Evolutionary conservation across 805 yeast species (phyloP), one percentile per base, ranked within the genome.

Genomic region (Lachancea lanzarotensis): DNA sequence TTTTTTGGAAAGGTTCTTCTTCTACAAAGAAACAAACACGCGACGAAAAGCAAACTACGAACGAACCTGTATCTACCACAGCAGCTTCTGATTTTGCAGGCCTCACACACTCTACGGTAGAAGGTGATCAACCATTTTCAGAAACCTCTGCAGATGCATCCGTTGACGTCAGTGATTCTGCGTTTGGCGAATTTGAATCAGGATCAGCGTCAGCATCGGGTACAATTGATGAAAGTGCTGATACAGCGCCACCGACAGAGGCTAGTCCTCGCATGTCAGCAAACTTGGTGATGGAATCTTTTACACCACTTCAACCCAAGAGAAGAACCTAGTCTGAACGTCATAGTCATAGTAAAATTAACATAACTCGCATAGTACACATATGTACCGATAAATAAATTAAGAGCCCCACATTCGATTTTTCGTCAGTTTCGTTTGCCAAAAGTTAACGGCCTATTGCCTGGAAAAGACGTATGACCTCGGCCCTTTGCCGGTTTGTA

Each of bases 241-340:
- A 32, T n/a, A 6, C 26, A 18, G 15, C 17, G 26, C 9, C 25
- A 35, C n/a, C 25, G 12, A 5, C 3, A 5, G 31, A 29, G 31
- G 31, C 31, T 13, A 13, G 31, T 29, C 31, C 31, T 29, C 31
- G 31, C 11, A 13, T 11, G 15, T 11, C 31, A 29, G 15, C 5
- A 3, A 29, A 5, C 31, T 29, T 22, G 30, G 39, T 13, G 19
- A 41, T 60, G 50, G 52, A 47, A 29, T 49, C 62, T 19, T 59
- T 61, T 38, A 41, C 53, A 5, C 66, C 66, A 31, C 48, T 61
- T 34, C 53, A 56, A 38, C 66, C 66, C 5, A 52, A 51, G 17
- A 61, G 52, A 45, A 58, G 50, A 32, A n/a, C 19, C 16, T 42
- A 30, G 35, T 11, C 6, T 12, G n/a, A 15, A 35, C 9, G 4